Evolutionary conservation across 2,329 filamentous ascomycete genomes (phyloP).

Genomic region (Pestalotiopsis sp.): DNA sequence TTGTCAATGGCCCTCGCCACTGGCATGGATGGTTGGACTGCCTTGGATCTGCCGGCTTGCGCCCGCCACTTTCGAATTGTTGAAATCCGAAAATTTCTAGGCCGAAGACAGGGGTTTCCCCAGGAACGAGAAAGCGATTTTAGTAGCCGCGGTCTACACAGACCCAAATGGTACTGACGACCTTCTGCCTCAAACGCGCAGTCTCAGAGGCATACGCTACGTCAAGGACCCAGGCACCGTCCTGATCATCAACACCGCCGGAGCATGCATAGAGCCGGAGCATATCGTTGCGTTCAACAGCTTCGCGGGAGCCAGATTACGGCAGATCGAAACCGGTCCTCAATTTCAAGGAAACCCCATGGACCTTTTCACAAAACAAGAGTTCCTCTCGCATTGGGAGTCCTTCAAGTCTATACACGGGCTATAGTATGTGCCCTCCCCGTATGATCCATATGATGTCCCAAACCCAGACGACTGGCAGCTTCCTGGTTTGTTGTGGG

Average conservation of each 20-base stretch:
- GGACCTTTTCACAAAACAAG: too few species aligned
- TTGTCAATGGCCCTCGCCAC: not conserved
- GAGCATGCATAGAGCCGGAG: not conserved
- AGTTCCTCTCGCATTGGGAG: not conserved
- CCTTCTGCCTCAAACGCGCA: not conserved
- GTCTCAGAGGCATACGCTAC: not conserved
- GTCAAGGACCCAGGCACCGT: not conserved
- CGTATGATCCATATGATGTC: not conserved
- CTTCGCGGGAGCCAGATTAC: not conserved
- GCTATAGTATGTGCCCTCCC: not conserved
- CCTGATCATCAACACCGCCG: not conserved
- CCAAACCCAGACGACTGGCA: not conserved
- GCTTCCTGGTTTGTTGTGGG: not conserved
- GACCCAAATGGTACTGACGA: not conserved
- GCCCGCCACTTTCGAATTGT: not conserved
- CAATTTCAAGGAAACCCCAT: too few species aligned
- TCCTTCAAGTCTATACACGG: not conserved
- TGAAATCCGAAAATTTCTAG: not conserved
- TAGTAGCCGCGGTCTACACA: not conserved
- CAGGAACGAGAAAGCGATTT: not conserved
- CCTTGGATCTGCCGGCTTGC: not conserved
- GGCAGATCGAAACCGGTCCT: not conserved
- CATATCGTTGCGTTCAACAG: not conserved
- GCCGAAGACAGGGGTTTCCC: not conserved
- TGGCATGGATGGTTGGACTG: not conserved